Percentiles rank a stretch among this genome's conserved stretches.
phyloP scores from a whole-genome alignment of 2,329 filamentous ascomycete genomes.

The Aspergillus ibericus region DNA sequence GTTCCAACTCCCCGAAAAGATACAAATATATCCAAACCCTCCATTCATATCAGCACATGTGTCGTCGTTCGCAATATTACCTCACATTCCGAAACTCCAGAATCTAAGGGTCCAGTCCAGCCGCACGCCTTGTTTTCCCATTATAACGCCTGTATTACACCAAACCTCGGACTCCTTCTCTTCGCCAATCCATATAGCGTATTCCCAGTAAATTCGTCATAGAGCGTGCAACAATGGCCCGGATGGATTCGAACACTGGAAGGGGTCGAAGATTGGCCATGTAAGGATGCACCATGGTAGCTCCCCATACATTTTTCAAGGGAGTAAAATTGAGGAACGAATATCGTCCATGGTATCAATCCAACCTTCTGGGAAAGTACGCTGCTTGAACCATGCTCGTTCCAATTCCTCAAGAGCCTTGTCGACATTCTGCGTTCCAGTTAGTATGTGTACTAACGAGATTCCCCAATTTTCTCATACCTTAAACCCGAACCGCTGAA shows the following conservation, averaged over 20 bases:
- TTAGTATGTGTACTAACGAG: slow-evolving; percentile 2
- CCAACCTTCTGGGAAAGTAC: slow-evolving; percentile 35
- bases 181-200: background rate
- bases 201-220: background rate
- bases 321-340: slow-evolving; percentile 34
- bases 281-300: no score
- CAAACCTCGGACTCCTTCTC: background rate
- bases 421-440: slow-evolving; percentile 27
- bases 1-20: background rate
- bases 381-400: slow-evolving; percentile 33
- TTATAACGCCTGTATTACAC: background rate
- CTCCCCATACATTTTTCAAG: slow-evolving; percentile 11
- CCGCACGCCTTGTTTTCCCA: background rate
- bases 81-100: background rate
- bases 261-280: no score
- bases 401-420: slow-evolving; percentile 32
- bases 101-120: background rate
- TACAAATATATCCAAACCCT: background rate
- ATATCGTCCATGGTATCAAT: slow-evolving; percentile 34
- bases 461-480: slow-evolving; percentile 6
- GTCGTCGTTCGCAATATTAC: background rate
- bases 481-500: slow-evolving; percentile 32
- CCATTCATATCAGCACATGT: background rate
- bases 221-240: background rate
- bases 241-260: background rate